A percentile compares a stretch with the other conserved stretches of the same genome.
These are phyloP conservation scores for Spathaspora girioi DNA, from an alignment of 805 yeast species.

Conservation along the genomic window DNA sequence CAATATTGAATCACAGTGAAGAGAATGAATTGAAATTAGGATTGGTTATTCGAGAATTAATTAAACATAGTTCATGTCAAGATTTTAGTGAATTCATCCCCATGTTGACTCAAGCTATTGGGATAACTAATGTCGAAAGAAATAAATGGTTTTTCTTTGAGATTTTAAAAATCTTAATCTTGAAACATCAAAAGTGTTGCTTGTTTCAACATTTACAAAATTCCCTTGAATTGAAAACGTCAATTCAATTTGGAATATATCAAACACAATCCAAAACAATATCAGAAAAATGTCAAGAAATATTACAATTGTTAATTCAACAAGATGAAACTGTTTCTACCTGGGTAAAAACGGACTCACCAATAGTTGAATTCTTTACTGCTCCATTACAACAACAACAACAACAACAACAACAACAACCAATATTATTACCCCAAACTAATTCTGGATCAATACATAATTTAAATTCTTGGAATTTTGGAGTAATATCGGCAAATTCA, in stretches of 20 bases:
- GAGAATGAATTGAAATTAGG: conserved; percentile 13
- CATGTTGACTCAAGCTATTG: conserved; percentile 32
- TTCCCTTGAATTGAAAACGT: conserved; percentile 18
- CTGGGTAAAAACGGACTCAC: conserved; percentile 2
- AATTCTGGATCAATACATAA: not conserved
- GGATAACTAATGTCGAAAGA: conserved; percentile 13
- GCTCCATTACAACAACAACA: conserved; percentile 1
- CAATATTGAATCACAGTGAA: not conserved
- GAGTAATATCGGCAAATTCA: not conserved
- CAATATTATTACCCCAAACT: not conserved
- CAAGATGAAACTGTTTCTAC: conserved; percentile 5
- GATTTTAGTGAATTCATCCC: conserved; percentile 31
- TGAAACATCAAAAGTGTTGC: conserved; percentile 30
- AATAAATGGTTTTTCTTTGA: conserved; percentile 24
- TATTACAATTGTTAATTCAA: conserved; percentile 14
- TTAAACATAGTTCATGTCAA: conserved; percentile 17
- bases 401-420: not conserved
- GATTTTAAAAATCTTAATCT: conserved; percentile 16
- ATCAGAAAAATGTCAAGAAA: conserved; percentile 10
- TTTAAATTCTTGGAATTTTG: conserved; percentile 1
- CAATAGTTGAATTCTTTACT: conserved; percentile 4
- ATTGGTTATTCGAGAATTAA: conserved; percentile 11
- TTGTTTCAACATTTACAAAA: conserved; percentile 26
- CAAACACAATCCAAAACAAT: not conserved
- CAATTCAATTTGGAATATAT: conserved; percentile 32